A percentile compares a stretch with the other conserved stretches of the same genome.
Conservation (phyloP, 371 early-diverging fungal genomes). For the Circinella umbellata region DNA sequence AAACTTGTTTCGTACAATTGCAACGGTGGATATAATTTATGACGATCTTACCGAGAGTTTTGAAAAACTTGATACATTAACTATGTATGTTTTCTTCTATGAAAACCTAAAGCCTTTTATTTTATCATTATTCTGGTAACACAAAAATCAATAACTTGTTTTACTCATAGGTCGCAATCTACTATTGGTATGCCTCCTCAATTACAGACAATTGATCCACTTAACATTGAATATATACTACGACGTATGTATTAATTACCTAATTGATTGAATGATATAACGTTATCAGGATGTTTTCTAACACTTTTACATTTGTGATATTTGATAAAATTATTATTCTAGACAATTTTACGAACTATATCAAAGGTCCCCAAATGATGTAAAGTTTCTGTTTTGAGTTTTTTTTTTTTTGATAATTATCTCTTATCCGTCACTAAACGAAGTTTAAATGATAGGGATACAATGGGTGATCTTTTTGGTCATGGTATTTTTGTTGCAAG, state of each 20-base stretch:
- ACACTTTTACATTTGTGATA: too few species aligned
- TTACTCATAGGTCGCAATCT: constrained; percentile 16
- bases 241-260: constrained; percentile 18
- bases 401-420: not conserved
- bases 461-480: constrained; percentile 36
- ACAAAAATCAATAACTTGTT: not conserved
- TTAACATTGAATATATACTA: constrained; percentile 33
- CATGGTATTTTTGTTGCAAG: constrained; percentile 50
- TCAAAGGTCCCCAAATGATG: constrained; percentile 38
- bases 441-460: not conserved
- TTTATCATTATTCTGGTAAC: not conserved
- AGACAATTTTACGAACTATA: constrained; percentile 44
- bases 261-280: too few species aligned
- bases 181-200: constrained; percentile 24
- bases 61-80: constrained; percentile 18
- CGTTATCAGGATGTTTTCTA: too few species aligned
- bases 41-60: constrained; percentile 29
- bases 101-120: not conserved
- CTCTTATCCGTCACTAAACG: not conserved
- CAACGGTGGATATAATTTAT: constrained; percentile 23
- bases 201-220: constrained; percentile 29
- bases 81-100: constrained; percentile 17
- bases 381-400: not conserved
- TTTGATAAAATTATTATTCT: not conserved
- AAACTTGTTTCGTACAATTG: constrained; percentile 20